Evolutionary conservation across 176 grass and related monocot genomes (phyloP).

Genomic region (Carex pumila): DNA sequence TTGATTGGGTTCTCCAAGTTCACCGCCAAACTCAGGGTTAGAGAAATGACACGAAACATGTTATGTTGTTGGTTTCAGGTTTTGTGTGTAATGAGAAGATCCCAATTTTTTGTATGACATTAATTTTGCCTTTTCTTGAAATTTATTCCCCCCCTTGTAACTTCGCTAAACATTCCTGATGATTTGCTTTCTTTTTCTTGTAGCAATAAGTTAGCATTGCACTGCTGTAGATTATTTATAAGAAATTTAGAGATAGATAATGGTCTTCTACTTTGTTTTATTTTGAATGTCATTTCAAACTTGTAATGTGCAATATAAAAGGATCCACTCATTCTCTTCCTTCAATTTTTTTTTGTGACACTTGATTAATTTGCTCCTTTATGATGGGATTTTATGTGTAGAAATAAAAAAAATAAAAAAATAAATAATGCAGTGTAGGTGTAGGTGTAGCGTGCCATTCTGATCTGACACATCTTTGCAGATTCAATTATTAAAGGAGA

Average conservation of each 20-base stretch:
- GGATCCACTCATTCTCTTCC: neutral
- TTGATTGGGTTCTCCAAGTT: slow-evolving; percentile 89
- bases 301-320: neutral
- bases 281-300: neutral
- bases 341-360: neutral
- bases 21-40: slow-evolving; percentile 79
- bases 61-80: neutral
- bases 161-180: neutral
- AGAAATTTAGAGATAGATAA: neutral
- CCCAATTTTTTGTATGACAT: slow-evolving; percentile 4
- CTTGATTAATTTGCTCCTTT: neutral
- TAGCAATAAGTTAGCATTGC: neutral
- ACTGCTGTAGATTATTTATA: slow-evolving; percentile 15
- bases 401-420: too few species aligned
- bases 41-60: neutral
- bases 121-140: slow-evolving; percentile 1
- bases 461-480: neutral
- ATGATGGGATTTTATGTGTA: neutral
- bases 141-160: neutral
- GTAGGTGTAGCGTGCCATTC: neutral
- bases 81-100: slow-evolving; percentile 12
- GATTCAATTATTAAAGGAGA: neutral
- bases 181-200: neutral
- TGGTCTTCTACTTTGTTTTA: neutral
- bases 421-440: neutral